Percentiles rank a stretch among this genome's conserved stretches.
These are phyloP conservation scores for Thoreauomyces humboldtii DNA, from an alignment of 192 early-diverging fungal species.

Conservation along the genomic window DNA sequence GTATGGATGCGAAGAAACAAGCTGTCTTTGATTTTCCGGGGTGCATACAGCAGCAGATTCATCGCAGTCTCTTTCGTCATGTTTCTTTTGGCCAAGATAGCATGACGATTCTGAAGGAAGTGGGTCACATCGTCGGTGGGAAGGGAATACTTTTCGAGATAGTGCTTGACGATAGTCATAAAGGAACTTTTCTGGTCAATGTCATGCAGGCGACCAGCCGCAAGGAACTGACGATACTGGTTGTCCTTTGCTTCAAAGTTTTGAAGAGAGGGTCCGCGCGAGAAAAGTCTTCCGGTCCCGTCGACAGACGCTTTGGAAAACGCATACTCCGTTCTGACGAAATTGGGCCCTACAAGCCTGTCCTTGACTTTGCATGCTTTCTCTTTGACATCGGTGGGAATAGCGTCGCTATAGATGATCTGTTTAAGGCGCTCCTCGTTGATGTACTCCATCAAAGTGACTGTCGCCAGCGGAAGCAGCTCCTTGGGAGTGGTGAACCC, in stretches of 20 bases:
- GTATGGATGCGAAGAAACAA: constrained; percentile 6
- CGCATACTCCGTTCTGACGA: constrained; percentile 10
- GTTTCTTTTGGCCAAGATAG: background rate
- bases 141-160: constrained; percentile 1
- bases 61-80: constrained; percentile 2
- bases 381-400: constrained; percentile 5
- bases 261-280: constrained; percentile 11
- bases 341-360: background rate
- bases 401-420: constrained; percentile 1
- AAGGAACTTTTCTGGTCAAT: constrained; percentile 9
- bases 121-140: background rate
- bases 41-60: constrained; percentile 3
- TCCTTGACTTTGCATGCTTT: constrained; percentile 2
- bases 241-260: constrained; percentile 8
- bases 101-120: background rate
- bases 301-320: constrained; percentile 2
- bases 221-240: constrained; percentile 10
- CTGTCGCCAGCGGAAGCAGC: background rate
- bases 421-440: constrained; percentile 1
- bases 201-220: background rate
- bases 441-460: constrained; percentile 2
- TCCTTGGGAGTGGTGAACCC: background rate
- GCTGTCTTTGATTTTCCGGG: background rate
- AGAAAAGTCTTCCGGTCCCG: background rate
- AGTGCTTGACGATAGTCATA: background rate